Evolutionary conservation across 2,329 filamentous ascomycete genomes (phyloP), one percentile per base, ranked within the genome.

Genomic region (Elsinoe perseae): DNA sequence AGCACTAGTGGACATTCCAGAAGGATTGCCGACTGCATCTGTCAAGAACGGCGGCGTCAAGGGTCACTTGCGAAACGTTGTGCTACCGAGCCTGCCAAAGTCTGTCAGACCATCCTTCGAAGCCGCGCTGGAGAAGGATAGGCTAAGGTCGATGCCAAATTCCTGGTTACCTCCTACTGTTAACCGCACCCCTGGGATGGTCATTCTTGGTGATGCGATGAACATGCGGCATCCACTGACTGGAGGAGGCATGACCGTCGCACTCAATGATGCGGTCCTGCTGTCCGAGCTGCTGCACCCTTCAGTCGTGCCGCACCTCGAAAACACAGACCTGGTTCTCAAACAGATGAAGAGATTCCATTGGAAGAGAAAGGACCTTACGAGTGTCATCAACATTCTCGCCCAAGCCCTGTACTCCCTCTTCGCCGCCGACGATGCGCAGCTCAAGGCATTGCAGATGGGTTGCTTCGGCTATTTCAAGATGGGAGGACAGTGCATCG

Each of bases 211-310:
- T 58, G 93, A 98, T 69, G 92, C 93, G 12, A 85, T 95, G 79
- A 98, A 98, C 76, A 98, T 98, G 93, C 87, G 93, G n/a, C 93
- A 98, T 73, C 93, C 93, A 1, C 79, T 98, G 10, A 98, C 93
- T 0, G 93, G 93, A 54, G 93, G 93, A 62, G 93, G 93, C 64
- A 98, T 98, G 93, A 97, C 92, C 0, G 93, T 97, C 1, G 93
- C 89, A 1, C 87, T 98, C 71, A 95, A 92, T 73, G 93, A 98
- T 67, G 91, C 88, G 1, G 80, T 93, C 9, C 72, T 95, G 1
- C 79, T 98, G 23, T 77, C 86, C 0, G 79, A 85, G 7, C 76
- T 96, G 20, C 80, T 98, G 1, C 77, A 81, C 34, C 90, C 89
- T 0, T 73, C 79, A 36, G 72, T 74, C 6, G 79, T 96, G 0